Evolutionary conservation across 2,329 filamentous ascomycete genomes (phyloP), one percentile per base, ranked within the genome.

Genomic region (Daldinia eschscholtzii): DNA sequence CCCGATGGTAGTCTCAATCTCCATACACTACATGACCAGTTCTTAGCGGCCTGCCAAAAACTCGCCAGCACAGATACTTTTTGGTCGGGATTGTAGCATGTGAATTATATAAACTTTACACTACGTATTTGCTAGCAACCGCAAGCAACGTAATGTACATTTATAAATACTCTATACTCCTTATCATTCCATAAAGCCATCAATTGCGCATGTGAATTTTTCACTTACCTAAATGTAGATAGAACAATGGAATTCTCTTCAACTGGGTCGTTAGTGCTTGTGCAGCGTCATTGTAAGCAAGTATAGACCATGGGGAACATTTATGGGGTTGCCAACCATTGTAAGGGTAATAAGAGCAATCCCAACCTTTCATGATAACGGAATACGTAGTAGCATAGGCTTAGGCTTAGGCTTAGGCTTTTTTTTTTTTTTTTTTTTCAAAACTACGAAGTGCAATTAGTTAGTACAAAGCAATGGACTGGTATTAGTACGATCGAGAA

Each of bases 1-100:
- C 23, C 64, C 13, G 18, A 41, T 2, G 18, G 4, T 12, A 15
- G 39, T 55, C n/a, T 15, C 2, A 13, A 15, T 46, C n/a, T 12
- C 20, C 12, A 10, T 48, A 59, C 35, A 20, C 30, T 68, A 2
- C 67, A 72, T 13, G 48, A 70, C 39, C 42, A 68, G 37, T 76
- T 76, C 46, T 53, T 76, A 3, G 67, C 44, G 1, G 62, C 61
- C 23, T 75, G 72, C 53, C 67, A 72, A 3, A 62, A 42, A 15
- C 65, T 77, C 18, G 72, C 68, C 4, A 56, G 41, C 7, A 48
- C 70, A 35, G 60, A 70, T 15, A 10, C 18, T 13, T 23, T 73
- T 1, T 74, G 72, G 72, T 65, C 65, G 9, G 70, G 70, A 30
- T n/a, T 33, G 61, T 50, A 15, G 15, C 44, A 23, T 35, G 28